Evolutionary conservation across 441 rosid species (phyloP).

Genomic region (Isatis lusitanica): DNA sequence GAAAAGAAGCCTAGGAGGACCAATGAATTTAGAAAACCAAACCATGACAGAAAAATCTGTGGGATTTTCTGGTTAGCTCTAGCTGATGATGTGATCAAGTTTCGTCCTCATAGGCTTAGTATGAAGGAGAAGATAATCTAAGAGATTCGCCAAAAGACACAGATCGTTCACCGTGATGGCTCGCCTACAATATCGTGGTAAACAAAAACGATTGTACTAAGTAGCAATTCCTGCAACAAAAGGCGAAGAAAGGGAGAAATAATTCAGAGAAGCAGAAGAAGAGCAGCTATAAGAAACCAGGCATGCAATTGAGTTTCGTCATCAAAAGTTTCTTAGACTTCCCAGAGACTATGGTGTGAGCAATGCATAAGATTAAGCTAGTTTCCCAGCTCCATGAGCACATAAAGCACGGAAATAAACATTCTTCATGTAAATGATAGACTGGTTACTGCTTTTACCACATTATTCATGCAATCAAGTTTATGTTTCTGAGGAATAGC

Average conservation of each 20-base stretch:
- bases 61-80: conserved; percentile 67
- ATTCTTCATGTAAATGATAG: not conserved
- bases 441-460: not conserved
- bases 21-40: conserved; percentile 56
- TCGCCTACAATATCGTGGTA: conserved; percentile 56
- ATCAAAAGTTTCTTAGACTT: conserved; percentile 22
- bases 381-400: not conserved
- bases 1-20: conserved; percentile 40
- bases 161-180: conserved; percentile 63
- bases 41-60: conserved; percentile 64
- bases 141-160: conserved; percentile 36
- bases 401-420: not conserved
- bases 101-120: conserved; percentile 50
- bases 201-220: conserved; percentile 61
- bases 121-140: conserved; percentile 40
- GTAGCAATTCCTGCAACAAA: conserved; percentile 81
- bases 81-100: conserved; percentile 45
- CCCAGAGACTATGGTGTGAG: not conserved
- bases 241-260: conserved; percentile 18
- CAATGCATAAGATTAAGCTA: not conserved
- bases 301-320: conserved; percentile 7
- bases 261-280: conserved; percentile 16
- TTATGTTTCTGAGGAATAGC: conserved; percentile 1
- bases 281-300: conserved; percentile 4
- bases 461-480: not conserved